These are phyloP conservation scores for Fragaria nilgerrensis DNA, from an alignment of 306 rosid genomes.

Conservation along the genomic window DNA sequence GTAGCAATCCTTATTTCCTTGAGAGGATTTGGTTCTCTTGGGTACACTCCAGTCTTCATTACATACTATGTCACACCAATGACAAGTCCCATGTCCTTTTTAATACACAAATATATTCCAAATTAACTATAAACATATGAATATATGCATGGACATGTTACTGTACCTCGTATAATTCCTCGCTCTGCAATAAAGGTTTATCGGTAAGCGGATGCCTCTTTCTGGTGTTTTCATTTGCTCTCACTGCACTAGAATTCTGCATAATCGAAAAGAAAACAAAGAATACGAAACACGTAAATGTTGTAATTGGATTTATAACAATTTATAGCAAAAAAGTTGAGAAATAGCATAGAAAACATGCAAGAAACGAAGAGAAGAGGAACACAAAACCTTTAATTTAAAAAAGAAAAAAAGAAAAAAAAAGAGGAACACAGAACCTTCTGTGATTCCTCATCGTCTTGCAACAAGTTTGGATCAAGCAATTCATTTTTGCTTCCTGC, in stretches of 20 bases:
- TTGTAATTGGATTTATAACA: background rate
- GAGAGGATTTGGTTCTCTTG: conserved; percentile 52
- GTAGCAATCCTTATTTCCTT: conserved; percentile 45
- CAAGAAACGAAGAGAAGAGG: background rate
- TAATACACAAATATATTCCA: background rate
- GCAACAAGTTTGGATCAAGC: background rate
- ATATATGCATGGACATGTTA: no score
- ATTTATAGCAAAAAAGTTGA: background rate
- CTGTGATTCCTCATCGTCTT: background rate
- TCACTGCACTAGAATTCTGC: background rate
- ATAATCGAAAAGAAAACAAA: background rate
- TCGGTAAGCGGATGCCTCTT: background rate
- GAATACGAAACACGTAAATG: no score
- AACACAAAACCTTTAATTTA: no score
- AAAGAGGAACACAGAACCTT: background rate
- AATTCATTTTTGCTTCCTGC: background rate
- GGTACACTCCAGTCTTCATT: conserved; percentile 57
- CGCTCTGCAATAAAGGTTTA: background rate
- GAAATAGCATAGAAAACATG: background rate
- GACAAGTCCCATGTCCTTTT: conserved; percentile 23
- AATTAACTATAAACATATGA: no score
- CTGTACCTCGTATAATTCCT: background rate
- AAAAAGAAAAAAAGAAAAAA: no score
- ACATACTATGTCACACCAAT: conserved; percentile 32
- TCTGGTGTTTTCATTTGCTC: background rate